Evolutionary conservation across 2,329 filamentous ascomycete genomes (phyloP), one percentile per base, ranked within the genome.

Genomic region (Cercospora sojina): DNA sequence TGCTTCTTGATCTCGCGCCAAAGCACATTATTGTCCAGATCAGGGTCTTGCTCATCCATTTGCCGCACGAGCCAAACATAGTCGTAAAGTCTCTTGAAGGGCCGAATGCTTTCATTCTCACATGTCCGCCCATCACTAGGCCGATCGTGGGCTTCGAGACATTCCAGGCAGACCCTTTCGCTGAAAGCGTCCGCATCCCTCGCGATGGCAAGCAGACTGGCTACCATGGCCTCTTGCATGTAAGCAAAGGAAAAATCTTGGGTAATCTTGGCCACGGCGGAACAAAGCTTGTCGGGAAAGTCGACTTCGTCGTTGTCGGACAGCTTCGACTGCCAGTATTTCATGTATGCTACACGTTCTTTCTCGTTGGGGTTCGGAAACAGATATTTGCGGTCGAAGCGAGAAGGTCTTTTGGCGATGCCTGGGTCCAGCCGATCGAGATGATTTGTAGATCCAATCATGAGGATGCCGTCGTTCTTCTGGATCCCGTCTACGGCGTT

Each of bases 401-500:
- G 80, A 20, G 85, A 88, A 1, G 88, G 88, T 2, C 88, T 83
- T 80, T 89, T 90, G 3, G 77, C 71, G 35, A 79, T 89, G 20
- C 88, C 88, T 0, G 88, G 88, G 69, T 91, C 89, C 5, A 91
- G 78, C 1, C 84, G 82, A 38, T 91, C 88, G 5, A 91, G 81
- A 70, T 83, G 81, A 67, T 78, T 78, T 0, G 77, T 78, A 2
- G 73, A 75, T 20, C 76, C 77, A 7, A 78, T 73, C 81, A 91
- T 90, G 68, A 91, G 83, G 63, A 91, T 90, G 10, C 89, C 89
- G 69, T 91, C 87, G 69, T 91, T 91, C 69, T 82, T 84, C 71
- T 86, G 85, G 10, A 91, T 84, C 0, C 89, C 89, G 68, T 91
- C 89, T 3, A 91, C 86, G 76, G 91, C 88, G 74, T 91, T 91